Percentiles rank a stretch among this genome's conserved stretches.
These are phyloP conservation scores for Solanum neorickii DNA, from an alignment of 257 asterid genomes.

Conservation along the genomic window DNA sequence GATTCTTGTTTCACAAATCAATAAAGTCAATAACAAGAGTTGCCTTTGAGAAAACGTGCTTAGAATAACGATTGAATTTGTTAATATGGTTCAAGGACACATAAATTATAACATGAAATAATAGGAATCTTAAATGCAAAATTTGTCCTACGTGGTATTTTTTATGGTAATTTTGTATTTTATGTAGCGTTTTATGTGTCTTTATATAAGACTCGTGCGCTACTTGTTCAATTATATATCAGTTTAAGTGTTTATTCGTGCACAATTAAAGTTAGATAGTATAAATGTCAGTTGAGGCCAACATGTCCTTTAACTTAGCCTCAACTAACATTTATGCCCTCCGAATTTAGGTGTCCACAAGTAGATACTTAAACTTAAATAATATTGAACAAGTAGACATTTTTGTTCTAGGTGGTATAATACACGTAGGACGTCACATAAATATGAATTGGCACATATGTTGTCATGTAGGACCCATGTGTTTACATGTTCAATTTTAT, in stretches of 20 bases:
- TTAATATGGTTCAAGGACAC: background rate
- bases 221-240: too few relatives aligned
- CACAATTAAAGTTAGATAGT: too few relatives aligned
- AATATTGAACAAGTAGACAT: background rate
- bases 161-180: background rate
- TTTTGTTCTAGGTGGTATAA: too few relatives aligned
- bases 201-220: background rate
- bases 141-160: background rate
- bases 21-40: background rate
- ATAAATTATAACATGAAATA: background rate
- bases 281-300: background rate
- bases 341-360: background rate
- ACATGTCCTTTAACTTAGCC: background rate
- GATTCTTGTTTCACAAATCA: background rate
- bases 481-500: background rate
- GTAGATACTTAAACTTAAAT: too few relatives aligned
- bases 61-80: background rate
- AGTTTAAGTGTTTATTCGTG: too few relatives aligned
- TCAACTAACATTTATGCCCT: background rate
- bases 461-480: background rate
- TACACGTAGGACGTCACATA: background rate
- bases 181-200: accelerated
- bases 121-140: background rate
- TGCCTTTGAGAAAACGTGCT: background rate
- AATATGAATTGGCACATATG: background rate